Evolutionary conservation across 345 rosid species (phyloP), one percentile per base, ranked within the genome.

Genomic region (Limnanthes douglasii): DNA sequence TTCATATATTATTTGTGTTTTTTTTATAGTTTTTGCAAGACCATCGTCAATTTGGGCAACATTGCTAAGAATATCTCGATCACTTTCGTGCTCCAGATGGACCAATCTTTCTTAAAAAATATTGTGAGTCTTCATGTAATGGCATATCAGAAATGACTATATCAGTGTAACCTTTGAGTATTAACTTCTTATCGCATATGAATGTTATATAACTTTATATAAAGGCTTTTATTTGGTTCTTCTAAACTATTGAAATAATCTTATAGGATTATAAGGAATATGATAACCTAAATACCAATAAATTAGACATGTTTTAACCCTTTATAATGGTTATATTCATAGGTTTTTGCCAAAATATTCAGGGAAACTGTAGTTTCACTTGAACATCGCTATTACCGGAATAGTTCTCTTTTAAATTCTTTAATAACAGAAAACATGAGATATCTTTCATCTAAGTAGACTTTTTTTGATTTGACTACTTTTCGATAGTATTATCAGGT

Each of bases 321-420:
- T n/a, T n/a, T n/a, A n/a, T n/a, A n/a, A n/a, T n/a, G n/a, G n/a
- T n/a, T n/a, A n/a, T n/a, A n/a, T n/a, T 5, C 19, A 9, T 48
- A 81, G 98, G 79, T 83, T 53, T 57, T 90, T 66, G 94, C 95
- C 1, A 83, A 79, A 70, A 90, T 83, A 68, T 90, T 83, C 57
- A 94, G 90, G 43, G 98, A 95, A 5, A 94, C 94, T 39, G 69
- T 83, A 17, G 92, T 90, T 58, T 64, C 98, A 5, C 81, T 90
- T 3, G 94, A 90, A 70, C 98, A 90, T 61, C 95, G 95, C 24
- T 90, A 90, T 53, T 88, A 88, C 40, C 93, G 95, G 31, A 79
- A 80, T 58, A 88, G 94, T 48, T 60, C 70, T 1, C 98, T 95
- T 6, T 77, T 88, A 49, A 51, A 66, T 18, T 74, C 86, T 11